Conservation (phyloP, 148 eudicot genomes). For the Suaeda aralocaspica region DNA sequence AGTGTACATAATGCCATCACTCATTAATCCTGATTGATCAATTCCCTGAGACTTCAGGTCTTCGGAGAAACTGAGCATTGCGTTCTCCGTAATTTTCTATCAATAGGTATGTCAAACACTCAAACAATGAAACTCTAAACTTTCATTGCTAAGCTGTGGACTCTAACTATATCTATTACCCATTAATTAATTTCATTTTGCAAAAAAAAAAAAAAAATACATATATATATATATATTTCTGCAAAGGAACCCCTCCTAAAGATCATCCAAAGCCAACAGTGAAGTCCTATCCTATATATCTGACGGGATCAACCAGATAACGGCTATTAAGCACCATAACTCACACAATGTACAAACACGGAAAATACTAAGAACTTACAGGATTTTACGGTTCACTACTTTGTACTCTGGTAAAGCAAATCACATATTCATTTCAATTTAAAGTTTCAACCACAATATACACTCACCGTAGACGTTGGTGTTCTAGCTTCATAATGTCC, state of each 20-base stretch:
- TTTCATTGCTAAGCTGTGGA: not conserved
- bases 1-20: not conserved
- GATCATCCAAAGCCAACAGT: not conserved
- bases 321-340: not conserved
- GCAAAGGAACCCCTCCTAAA: not conserved
- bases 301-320: not conserved
- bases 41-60: not conserved
- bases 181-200: not conserved
- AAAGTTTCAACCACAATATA: slow-evolving; percentile 6
- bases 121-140: not conserved
- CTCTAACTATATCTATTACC: not conserved
- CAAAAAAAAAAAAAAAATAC: not conserved
- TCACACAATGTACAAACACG: not conserved
- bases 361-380: not conserved
- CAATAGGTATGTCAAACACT: not conserved
- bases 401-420: slow-evolving; percentile 4
- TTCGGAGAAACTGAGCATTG: not conserved
- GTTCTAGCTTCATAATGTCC: slow-evolving; percentile 63
- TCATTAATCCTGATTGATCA: not conserved
- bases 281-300: not conserved
- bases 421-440: not conserved
- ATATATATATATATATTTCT: no score
- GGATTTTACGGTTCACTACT: not conserved
- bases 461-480: slow-evolving; percentile 78
- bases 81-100: no score